Percentiles rank a stretch among this genome's conserved stretches.
Evolutionary conservation across 2,329 filamentous ascomycete genomes (phyloP).

Genomic region (Colletotrichum melonis): DNA sequence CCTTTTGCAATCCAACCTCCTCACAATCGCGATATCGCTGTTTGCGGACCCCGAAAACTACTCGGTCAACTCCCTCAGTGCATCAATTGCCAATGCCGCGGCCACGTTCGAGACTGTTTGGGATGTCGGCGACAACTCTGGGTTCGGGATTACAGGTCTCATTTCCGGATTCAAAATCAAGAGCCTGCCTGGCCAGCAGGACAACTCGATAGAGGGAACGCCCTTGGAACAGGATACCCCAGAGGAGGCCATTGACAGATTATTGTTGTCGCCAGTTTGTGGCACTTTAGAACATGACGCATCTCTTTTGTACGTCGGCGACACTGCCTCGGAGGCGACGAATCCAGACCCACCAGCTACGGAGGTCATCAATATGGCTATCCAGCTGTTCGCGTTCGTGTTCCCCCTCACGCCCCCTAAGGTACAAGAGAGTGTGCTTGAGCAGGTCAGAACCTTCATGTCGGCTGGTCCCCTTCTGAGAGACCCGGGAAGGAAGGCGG

Average conservation of each 20-base stretch:
- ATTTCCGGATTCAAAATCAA: constrained; percentile 81
- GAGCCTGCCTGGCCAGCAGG: constrained; percentile 76
- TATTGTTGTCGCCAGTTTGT: constrained; percentile 78
- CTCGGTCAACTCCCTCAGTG: constrained; percentile 84
- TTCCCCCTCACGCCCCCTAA: constrained; percentile 90
- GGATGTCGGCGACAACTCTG: constrained; percentile 94
- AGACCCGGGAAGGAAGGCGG: constrained; percentile 88
- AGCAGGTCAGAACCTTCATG: constrained; percentile 92
- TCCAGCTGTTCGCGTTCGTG: constrained; percentile 91
- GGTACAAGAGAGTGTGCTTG: constrained; percentile 94
- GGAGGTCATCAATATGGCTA: constrained; percentile 93
- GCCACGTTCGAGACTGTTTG: constrained; percentile 93
- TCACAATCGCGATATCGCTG: constrained; percentile 88
- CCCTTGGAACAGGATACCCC: constrained; percentile 66
- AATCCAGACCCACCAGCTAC: constrained; percentile 84
- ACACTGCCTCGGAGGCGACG: constrained; percentile 53
- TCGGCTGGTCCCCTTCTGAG: constrained; percentile 82
- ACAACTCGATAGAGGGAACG: constrained; percentile 56
- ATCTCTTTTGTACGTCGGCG: constrained; percentile 77
- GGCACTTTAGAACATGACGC: constrained; percentile 91
- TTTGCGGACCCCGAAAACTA: constrained; percentile 96
- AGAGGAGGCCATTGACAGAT: constrained; percentile 72
- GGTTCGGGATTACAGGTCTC: constrained; percentile 91
- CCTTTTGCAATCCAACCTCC: constrained; percentile 88
- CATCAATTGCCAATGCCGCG: constrained; percentile 90